Base-by-base conservation (phyloP, 495 filamentous ascomycete genomes). In the Lasiosphaeris hirsuta region DNA sequence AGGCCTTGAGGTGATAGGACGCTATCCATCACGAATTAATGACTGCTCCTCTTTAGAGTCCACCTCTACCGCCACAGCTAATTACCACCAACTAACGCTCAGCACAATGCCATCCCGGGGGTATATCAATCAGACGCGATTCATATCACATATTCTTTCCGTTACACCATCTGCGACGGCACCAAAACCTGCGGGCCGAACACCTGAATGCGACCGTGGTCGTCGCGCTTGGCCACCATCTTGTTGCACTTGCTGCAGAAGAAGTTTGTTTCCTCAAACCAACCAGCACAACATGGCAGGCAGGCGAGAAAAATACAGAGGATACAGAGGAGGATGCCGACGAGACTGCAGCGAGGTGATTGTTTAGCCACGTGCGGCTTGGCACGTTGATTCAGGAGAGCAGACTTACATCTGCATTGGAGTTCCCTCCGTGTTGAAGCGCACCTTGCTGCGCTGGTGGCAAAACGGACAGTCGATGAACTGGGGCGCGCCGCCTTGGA, bases 391-490 rank as follows among this genome's bases (percentile, higher is more conserved):
- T 18, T 10, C 2, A 33, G 11, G 7, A 7, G 30, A 10, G 41
- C 17, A 18, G 7, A 63, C 60, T 39, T 57, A 71, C 71, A 62
- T 50, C 47, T 72, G 69, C 62, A 64, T 69, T 8, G 60, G 10
- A n/a, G 61, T 61, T 1, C 69, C 71, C 14, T 70, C 65, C 18
- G 52, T 65, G 0, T 18, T 33, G 1, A 60, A 41, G 2, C 38
- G 48, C 3, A 64, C 68, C 54, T 43, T 49, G 1, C 67, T 57
- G 38, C 62, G 48, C 30, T 35, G 54, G 10, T 66, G 51, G 59
- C 71, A 73, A 42, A 62, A 67, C 0, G 71, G 71, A 33, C 71
- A 73, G 42, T 73, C 67, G 39, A 71, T 72, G 54, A 49, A 69
- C 6, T 63, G 46, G 3, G 64, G 60, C 0, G 18, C 0, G 0